phyloP scores from a whole-genome alignment of 305 asterid genomes.

The Solanum aculeatissimum region DNA sequence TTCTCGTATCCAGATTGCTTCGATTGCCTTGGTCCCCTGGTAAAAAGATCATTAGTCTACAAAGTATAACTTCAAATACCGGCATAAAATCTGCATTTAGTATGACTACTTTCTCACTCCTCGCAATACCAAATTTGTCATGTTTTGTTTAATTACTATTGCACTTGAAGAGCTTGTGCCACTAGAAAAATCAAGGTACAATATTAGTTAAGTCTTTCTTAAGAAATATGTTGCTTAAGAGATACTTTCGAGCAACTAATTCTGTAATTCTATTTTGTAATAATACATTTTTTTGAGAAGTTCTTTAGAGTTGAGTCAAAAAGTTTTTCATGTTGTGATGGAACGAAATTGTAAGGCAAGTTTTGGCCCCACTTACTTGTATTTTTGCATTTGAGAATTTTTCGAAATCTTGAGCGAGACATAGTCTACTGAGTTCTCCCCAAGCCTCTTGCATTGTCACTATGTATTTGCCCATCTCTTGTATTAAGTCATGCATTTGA shows the following conservation, averaged over 20 bases:
- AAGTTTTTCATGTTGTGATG: not conserved
- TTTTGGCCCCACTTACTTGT: rapidly evolving
- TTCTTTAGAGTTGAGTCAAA: not conserved
- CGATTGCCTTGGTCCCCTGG: not conserved
- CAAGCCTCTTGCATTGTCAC: not conserved
- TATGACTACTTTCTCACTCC: not conserved
- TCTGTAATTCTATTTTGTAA: not conserved
- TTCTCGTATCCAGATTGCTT: not conserved
- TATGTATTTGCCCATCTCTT: not conserved
- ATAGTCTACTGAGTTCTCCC: not conserved
- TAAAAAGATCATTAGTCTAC: not conserved
- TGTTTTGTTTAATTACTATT: not conserved
- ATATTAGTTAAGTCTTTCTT: not conserved
- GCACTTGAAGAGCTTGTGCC: not conserved
- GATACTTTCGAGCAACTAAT: not conserved
- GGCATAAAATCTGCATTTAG: not conserved
- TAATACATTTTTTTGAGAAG: not conserved
- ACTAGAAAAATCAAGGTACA: not conserved
- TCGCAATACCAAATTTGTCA: not conserved
- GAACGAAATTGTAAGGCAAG: not conserved
- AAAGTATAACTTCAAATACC: not conserved
- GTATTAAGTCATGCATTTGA: not conserved
- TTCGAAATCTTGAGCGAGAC: not conserved
- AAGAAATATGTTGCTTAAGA: not conserved
- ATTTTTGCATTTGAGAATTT: not conserved